phyloP scores from a whole-genome alignment of 2,329 filamentous ascomycete species.

The Microdochium nivale region DNA sequence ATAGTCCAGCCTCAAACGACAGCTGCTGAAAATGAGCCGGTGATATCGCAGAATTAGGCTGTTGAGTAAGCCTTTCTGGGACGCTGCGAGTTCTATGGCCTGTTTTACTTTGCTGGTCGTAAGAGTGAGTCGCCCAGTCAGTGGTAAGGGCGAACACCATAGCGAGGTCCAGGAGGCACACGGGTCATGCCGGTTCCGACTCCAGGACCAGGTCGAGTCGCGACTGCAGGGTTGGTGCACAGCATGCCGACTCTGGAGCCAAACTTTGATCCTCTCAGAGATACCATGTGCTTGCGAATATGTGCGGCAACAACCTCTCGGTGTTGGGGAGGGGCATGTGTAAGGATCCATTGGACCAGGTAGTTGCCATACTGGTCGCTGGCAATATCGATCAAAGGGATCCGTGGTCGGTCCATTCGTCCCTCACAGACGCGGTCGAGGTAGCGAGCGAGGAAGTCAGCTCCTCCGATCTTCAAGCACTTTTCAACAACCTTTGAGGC shows the following conservation, averaged over 20 bases:
- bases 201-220: conserved; percentile 81
- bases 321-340: conserved; percentile 78
- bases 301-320: conserved; percentile 88
- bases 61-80: conserved; percentile 1
- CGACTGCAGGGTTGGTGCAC: conserved; percentile 87
- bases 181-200: conserved; percentile 58
- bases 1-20: conserved; percentile 17
- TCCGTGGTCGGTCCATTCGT: conserved; percentile 81
- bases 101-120: no score
- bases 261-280: conserved; percentile 94
- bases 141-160: conserved; percentile 46
- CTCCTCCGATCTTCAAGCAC: conserved; percentile 90
- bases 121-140: conserved; percentile 22
- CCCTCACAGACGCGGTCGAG: conserved; percentile 91
- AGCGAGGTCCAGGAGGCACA: conserved; percentile 50
- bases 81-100: no score
- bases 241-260: conserved; percentile 98
- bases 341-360: conserved; percentile 92
- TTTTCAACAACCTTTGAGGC: conserved; percentile 99
- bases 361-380: conserved; percentile 99
- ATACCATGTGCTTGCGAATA: conserved; percentile 99
- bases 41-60: background rate
- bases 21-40: background rate
- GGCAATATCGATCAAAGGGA: conserved; percentile 94
- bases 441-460: conserved; percentile 86